These are phyloP conservation scores for Paracamarosporium sp. DNA, from an alignment of 2,329 filamentous ascomycete species.

Conservation along the genomic window DNA sequence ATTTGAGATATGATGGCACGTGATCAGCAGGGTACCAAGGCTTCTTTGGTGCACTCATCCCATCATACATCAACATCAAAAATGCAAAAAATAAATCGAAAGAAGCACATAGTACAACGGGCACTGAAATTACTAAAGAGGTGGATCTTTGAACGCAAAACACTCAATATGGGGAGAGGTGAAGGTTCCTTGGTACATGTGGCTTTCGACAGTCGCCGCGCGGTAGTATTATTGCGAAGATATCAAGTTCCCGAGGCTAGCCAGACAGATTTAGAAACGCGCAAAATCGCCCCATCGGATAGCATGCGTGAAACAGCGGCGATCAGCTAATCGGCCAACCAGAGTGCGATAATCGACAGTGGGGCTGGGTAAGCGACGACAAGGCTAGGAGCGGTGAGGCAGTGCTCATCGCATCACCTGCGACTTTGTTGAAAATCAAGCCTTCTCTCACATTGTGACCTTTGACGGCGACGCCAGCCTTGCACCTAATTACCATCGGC, in stretches of 20 bases:
- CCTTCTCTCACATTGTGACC: background rate
- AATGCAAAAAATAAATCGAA: no score
- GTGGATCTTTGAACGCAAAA: no score
- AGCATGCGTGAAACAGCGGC: slow-evolving; percentile 1
- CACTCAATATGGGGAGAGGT: no score
- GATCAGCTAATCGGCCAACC: background rate
- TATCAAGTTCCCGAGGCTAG: background rate
- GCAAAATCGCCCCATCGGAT: slow-evolving; percentile 1
- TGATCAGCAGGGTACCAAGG: no score
- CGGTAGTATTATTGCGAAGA: no score
- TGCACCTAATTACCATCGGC: background rate
- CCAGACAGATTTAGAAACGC: background rate
- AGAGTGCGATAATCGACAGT: background rate
- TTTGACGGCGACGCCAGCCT: background rate
- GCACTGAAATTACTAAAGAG: no score
- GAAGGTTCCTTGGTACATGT: no score
- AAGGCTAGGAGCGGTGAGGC: slow-evolving; percentile 2
- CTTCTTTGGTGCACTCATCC: no score
- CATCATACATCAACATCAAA: no score
- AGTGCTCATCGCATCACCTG: background rate
- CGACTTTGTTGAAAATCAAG: background rate
- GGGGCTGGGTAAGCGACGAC: background rate
- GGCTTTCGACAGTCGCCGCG: no score
- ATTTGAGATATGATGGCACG: no score
- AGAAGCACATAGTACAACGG: no score